phyloP scores from a whole-genome alignment of 441 rosid genomes.

The Populus hybrid region DNA sequence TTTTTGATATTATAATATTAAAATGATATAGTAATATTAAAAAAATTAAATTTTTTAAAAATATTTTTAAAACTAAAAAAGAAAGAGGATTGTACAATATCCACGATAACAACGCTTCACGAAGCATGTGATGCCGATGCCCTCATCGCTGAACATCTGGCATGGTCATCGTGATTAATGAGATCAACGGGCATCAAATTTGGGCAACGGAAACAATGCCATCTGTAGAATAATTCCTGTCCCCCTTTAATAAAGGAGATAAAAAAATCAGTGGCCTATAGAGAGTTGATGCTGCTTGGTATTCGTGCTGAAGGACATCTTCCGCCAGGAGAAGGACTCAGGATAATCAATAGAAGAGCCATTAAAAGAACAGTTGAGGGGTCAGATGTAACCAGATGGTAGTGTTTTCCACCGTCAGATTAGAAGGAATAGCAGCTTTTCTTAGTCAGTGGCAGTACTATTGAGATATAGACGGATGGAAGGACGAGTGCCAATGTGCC shows the following conservation, averaged over 20 bases:
- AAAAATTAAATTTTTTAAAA: no score
- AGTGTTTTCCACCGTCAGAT: no score
- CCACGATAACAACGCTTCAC: no score
- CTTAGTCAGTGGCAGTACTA: not conserved
- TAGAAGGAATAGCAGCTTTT: not conserved
- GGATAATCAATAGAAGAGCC: not conserved
- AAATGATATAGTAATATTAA: no score
- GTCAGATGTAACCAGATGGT: not conserved
- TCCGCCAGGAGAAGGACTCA: not conserved
- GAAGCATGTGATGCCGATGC: not conserved
- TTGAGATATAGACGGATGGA: not conserved
- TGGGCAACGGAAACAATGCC: not conserved
- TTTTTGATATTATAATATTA: no score
- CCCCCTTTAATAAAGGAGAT: not conserved
- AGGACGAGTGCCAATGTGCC: no score
- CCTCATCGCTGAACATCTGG: not conserved
- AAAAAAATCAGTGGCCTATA: not conserved
- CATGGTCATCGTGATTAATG: not conserved
- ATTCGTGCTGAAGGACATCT: not conserved
- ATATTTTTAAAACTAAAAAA: no score
- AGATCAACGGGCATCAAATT: not conserved
- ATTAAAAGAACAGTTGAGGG: not conserved
- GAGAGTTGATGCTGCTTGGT: not conserved
- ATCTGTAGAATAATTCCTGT: not conserved
- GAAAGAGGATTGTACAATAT: no score